Percentiles rank a stretch among this genome's conserved stretches.
Conservation (phyloP, 208 protist species). For the Trypanosoma avium region DNA sequence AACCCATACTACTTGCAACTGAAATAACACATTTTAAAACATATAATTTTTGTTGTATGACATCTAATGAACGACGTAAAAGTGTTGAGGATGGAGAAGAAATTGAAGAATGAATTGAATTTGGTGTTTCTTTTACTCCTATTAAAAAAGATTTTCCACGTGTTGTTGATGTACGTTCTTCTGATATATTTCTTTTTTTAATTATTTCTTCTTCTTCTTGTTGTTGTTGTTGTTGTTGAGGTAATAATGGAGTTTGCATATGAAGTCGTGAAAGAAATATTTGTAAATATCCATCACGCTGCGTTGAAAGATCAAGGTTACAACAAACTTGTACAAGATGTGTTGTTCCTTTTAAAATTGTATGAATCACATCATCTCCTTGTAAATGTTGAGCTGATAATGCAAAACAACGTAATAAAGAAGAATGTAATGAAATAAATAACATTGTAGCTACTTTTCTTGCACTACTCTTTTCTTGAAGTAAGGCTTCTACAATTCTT, state of each 20-base stretch:
- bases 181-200: background rate
- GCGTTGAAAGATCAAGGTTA: constrained; percentile 27
- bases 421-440: constrained; percentile 28
- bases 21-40: constrained; percentile 62
- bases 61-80: constrained; percentile 7
- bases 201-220: background rate
- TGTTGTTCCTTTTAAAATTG: constrained; percentile 38
- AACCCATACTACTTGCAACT: constrained; percentile 49
- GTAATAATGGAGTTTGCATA: constrained; percentile 11
- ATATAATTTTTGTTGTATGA: constrained; percentile 48
- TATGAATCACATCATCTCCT: constrained; percentile 49
- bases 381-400: constrained; percentile 21
- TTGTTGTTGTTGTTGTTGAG: background rate
- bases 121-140: background rate
- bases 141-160: background rate
- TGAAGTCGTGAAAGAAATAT: constrained; percentile 36
- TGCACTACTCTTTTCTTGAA: background rate
- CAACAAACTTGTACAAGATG: constrained; percentile 55
- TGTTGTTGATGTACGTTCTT: background rate
- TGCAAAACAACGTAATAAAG: constrained; percentile 26
- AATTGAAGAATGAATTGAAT: background rate
- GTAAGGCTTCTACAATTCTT: constrained; percentile 19
- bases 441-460: constrained; percentile 2
- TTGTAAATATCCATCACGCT: constrained; percentile 48
- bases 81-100: too few species aligned